Base-by-base conservation (phyloP, 768 basidiomycete species). In the Suillus luteus region DNA sequence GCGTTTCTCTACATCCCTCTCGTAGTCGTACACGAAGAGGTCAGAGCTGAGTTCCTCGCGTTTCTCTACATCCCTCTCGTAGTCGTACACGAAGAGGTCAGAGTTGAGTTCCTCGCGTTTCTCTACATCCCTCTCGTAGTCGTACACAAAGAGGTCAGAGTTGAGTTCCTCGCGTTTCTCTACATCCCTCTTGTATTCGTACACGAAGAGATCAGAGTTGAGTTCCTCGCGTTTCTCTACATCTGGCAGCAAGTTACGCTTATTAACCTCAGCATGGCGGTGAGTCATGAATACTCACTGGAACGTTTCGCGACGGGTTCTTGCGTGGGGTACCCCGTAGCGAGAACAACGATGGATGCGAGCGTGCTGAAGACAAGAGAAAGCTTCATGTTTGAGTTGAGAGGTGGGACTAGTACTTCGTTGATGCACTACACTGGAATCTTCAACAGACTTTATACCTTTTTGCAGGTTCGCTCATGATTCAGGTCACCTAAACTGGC, bases 41-140 rank as follows among this genome's bases (percentile, higher is more conserved):
- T 27, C 41, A 2, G 79, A 74, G 19, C 63, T 68, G 0, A 64
- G 58, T 24, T 76, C 72, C 1, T 69, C 49, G 3, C 64, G 60
- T 2, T 69, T 46, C 1, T 69, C 3, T 8, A 8, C 33, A 8
- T 35, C 33, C 33, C 33, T 40, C 14, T 40, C 1, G 2, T 40
- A 40, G 1, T 15, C 6, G 14, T 15, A 40, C 5, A 5, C 12
- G 38, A 14, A 15, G 38, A 40, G 14, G 1, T 27, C 41, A 6
- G 79, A 74, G 19, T 63, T 68, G 1, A 64, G 58, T 24, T 76
- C 72, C 1, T 69, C 49, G 3, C 64, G 60, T 2, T 69, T 46
- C 1, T 69, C 3, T 1, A 8, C 33, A 8, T 35, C 33, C 33
- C 33, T 40, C 14, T 40, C 1, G 2, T 40, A 40, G 1, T 15